Evolutionary conservation across 208 protist species (phyloP).

Genomic region (Leishmania martiniquensis): DNA sequence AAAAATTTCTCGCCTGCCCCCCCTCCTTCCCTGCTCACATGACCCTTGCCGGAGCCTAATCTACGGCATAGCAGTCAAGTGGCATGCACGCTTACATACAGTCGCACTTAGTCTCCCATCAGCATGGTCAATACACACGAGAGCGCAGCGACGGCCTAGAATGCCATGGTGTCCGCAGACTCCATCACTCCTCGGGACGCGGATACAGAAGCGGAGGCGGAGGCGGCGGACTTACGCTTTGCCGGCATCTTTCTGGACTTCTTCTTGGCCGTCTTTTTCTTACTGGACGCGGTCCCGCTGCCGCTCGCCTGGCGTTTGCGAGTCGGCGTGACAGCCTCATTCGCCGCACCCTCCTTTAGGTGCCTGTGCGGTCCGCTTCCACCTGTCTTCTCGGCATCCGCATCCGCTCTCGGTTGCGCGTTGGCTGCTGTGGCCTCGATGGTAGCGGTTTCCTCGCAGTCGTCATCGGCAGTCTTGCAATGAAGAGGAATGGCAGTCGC

Average conservation of each 20-base stretch:
- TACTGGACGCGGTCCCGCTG: slow-evolving; percentile 1
- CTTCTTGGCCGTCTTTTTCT: slow-evolving; percentile 32
- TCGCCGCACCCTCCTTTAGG: slow-evolving; percentile 7
- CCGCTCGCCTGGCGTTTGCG: slow-evolving; percentile 5
- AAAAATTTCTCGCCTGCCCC: not conserved
- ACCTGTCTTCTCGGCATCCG: not conserved
- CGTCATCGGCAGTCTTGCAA: not conserved
- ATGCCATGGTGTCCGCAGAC: slow-evolving; percentile 4
- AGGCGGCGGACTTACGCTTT: slow-evolving; percentile 14
- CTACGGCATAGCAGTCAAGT: not conserved
- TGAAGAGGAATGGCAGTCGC: slow-evolving; percentile 1
- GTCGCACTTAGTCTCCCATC: not conserved
- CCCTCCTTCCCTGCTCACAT: too few relatives aligned
- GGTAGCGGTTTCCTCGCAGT: not conserved
- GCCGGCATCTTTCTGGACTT: slow-evolving; percentile 23
- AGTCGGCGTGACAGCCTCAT: not conserved
- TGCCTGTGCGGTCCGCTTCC: slow-evolving; percentile 4
- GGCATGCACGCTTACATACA: not conserved
- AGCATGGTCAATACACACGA: not conserved
- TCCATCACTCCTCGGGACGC: not conserved
- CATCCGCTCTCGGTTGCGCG: not conserved
- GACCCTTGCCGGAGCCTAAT: not conserved
- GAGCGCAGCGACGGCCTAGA: slow-evolving; percentile 6
- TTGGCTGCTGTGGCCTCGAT: slow-evolving; percentile 10
- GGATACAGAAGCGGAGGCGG: not conserved